Evolutionary conservation across 768 basidiomycete species (phyloP), one percentile per base, ranked within the genome.

Genomic region (Ramaria sp.): DNA sequence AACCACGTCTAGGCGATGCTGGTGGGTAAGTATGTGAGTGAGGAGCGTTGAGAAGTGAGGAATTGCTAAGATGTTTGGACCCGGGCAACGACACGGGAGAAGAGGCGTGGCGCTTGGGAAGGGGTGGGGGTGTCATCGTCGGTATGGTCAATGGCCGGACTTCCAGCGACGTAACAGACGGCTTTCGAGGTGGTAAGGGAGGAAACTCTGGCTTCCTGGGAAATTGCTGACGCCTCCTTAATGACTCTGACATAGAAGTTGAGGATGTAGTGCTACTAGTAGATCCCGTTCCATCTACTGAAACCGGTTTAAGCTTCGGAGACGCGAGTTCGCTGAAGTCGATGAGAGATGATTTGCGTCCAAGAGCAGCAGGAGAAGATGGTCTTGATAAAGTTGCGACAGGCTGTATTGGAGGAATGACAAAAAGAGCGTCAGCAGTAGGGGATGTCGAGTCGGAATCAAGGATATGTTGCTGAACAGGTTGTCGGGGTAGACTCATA

Each of bases 121-220:
- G 64, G 54, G 60, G 59, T 24, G 45, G 55, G 63, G 53, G 53
- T 60, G 37, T 75, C 71, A 19, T 62, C 59, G 33, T 74, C 67
- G 17, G 66, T 66, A 11, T 73, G 71, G 59, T 74, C 76, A 22
- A 27, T 27, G 27, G 27, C 27, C 5, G 27, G 27, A 27, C 49
- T 37, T 54, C 43, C 37, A 77, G 68, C 2, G 80, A 77, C 3
- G 70, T 66, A 48, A 73, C 70, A 4, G 83, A 84, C 1, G 81
- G 75, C 62, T 81, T 84, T 52, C 86, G 79, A 5, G 84, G 83
- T 22, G 85, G 86, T 17, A 87, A 73, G 11, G 82, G 81, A 10
- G 84, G 85, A 11, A 74, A 72, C 15, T 45, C 1, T 19, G 31
- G 37, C 6, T 7, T 5, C 19, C 46, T 17, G n/a, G 46, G 46